These are phyloP conservation scores for Monosporascus cannonballus DNA, from an alignment of 2,329 filamentous ascomycete genomes.

Conservation along the genomic window DNA sequence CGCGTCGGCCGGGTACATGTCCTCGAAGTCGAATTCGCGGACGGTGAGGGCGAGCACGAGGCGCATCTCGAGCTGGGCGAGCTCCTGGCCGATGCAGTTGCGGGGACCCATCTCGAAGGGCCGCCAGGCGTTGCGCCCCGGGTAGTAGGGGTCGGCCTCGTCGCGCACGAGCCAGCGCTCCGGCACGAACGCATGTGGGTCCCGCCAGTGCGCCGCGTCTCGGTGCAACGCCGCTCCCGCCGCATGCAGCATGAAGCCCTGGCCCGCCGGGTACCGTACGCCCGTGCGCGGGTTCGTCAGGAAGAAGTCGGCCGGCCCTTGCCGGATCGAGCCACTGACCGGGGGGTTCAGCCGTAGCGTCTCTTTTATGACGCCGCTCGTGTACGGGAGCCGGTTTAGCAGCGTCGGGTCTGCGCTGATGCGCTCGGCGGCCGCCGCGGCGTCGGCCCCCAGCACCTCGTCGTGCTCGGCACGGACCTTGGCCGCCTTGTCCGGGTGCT, in stretches of 20 bases:
- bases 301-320: slow-evolving; percentile 27
- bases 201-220: slow-evolving; percentile 30
- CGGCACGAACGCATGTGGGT: slow-evolving; percentile 32
- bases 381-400: slow-evolving; percentile 46
- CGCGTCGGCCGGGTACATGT: slow-evolving; percentile 29
- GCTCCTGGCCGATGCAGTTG: slow-evolving; percentile 50
- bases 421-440: slow-evolving; percentile 27
- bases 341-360: slow-evolving; percentile 46
- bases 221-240: slow-evolving; percentile 22
- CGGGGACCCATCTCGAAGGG: slow-evolving; percentile 47
- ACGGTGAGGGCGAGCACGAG: slow-evolving; percentile 43
- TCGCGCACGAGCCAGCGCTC: slow-evolving; percentile 33
- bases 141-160: slow-evolving; percentile 25
- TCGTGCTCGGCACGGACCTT: slow-evolving; percentile 24
- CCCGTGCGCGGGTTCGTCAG: slow-evolving; percentile 36
- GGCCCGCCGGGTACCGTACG: slow-evolving; percentile 30
- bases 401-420: slow-evolving; percentile 37
- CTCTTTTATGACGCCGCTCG: slow-evolving; percentile 46
- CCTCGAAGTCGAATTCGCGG: slow-evolving; percentile 42
- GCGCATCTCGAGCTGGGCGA: slow-evolving; percentile 47
- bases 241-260: slow-evolving; percentile 25
- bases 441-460: slow-evolving; percentile 39
- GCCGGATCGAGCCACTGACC: slow-evolving; percentile 33
- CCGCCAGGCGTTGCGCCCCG: slow-evolving; percentile 40
- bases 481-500: slow-evolving; percentile 16